Evolutionary conservation across 176 grass and related monocot species (phyloP).

Genomic region (Ananas comosus): DNA sequence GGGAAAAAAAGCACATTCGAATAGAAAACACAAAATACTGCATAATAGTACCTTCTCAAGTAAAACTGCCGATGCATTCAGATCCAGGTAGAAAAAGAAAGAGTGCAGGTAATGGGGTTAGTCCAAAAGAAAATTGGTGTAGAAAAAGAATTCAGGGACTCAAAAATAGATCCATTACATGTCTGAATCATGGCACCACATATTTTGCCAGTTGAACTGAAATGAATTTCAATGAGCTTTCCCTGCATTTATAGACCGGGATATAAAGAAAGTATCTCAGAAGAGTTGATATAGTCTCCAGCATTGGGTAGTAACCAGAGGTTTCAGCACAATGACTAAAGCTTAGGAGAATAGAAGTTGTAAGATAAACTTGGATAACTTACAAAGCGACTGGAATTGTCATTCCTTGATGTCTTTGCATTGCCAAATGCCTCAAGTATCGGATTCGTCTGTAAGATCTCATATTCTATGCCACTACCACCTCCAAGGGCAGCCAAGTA

Average conservation of each 20-base stretch:
- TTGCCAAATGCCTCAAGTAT: conserved; percentile 99
- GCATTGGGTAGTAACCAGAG: background rate
- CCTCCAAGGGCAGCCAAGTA: conserved; percentile 96
- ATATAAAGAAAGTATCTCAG: conserved; percentile 12
- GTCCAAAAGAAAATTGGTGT: background rate
- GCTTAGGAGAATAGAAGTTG: no score
- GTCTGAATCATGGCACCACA: conserved; percentile 95
- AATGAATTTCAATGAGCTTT: conserved; percentile 98
- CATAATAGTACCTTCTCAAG: conserved; percentile 82
- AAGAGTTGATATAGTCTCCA: background rate
- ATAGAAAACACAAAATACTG: conserved; percentile 17
- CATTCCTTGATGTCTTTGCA: conserved; percentile 93
- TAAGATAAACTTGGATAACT: conserved; percentile 27
- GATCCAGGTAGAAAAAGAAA: conserved; percentile 2
- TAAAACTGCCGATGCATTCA: conserved; percentile 57
- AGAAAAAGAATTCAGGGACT: background rate
- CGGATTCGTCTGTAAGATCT: conserved; percentile 94
- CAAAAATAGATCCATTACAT: conserved; percentile 41
- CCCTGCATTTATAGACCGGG: conserved; percentile 42
- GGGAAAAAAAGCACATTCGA: background rate
- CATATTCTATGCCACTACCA: conserved; percentile 94
- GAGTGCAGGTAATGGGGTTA: background rate
- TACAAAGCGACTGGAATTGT: conserved; percentile 98
- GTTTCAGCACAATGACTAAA: no score
- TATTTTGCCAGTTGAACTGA: conserved; percentile 86